Conservation (phyloP, 495 filamentous ascomycete species). For the Aspergillus biplanus region DNA sequence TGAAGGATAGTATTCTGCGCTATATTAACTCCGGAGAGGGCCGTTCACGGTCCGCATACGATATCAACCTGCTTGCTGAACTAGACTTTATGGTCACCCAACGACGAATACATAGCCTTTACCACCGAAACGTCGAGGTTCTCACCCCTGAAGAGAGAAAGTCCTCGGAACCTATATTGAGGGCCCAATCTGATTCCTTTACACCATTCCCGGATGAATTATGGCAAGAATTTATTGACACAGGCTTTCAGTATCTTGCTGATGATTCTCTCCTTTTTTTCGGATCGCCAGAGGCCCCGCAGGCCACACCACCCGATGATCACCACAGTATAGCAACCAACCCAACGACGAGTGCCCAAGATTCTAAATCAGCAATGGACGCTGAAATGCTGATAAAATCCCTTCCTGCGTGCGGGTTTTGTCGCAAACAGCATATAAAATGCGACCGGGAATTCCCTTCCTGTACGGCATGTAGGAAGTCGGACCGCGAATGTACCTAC, state of each 20-base stretch:
- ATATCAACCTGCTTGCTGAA: not conserved
- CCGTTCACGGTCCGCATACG: not conserved
- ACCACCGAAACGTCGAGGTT: constrained; percentile 1
- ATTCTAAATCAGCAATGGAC: not conserved
- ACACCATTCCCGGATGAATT: not conserved
- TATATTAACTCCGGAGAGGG: not conserved
- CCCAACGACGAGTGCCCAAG: not conserved
- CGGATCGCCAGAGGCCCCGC: not conserved
- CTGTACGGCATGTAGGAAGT: not conserved
- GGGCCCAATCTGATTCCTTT: not conserved
- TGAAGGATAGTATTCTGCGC: constrained; percentile 1
- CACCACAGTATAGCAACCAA: not conserved
- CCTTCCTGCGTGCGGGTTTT: not conserved
- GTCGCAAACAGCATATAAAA: constrained; percentile 1
- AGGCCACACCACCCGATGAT: not conserved
- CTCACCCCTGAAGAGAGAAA: not conserved
- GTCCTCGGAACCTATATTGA: not conserved
- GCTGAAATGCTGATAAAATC: constrained; percentile 1
- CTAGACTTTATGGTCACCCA: not conserved
- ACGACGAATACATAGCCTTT: not conserved
- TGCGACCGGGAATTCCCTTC: not conserved
- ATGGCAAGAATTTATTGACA: constrained; percentile 2
- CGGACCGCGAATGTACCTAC: not conserved
- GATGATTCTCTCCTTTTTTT: constrained; percentile 1
- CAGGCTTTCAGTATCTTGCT: constrained; percentile 1